phyloP scores from a whole-genome alignment of 2,329 filamentous ascomycete genomes.

The Ophiostoma fasciatum region DNA sequence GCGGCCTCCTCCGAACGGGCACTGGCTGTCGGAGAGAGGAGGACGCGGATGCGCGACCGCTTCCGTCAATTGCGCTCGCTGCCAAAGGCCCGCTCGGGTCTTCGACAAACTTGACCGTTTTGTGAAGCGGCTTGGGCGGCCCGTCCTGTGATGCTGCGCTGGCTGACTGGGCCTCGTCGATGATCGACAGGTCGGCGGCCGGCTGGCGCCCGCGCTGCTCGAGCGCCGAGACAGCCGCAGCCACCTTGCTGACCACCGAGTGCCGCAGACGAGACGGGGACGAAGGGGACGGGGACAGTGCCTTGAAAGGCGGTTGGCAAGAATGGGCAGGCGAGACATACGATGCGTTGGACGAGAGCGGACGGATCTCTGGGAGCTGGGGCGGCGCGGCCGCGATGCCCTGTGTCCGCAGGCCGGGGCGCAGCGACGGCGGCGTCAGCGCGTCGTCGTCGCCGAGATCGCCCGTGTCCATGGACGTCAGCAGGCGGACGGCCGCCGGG shows the following conservation, averaged over 20 bases:
- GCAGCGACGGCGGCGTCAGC: conserved; percentile 5
- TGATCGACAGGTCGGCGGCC: no score
- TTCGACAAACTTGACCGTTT: conserved; percentile 6
- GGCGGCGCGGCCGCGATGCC: conserved; percentile 3
- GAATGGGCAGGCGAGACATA: conserved; percentile 29
- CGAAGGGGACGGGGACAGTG: no score
- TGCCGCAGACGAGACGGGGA: conserved; percentile 6
- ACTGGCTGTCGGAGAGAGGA: conserved; percentile 1
- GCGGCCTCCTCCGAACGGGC: conserved; percentile 10
- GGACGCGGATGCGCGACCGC: no score
- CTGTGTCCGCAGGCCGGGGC: background rate
- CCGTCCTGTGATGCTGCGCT: no score
- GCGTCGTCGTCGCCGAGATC: conserved; percentile 6
- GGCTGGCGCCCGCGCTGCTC: conserved; percentile 15
- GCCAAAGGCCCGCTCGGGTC: no score
- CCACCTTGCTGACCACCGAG: conserved; percentile 14
- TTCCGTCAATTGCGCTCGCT: no score
- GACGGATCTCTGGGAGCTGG: conserved; percentile 17
- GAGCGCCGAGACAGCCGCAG: conserved; percentile 19
- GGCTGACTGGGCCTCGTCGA: no score
- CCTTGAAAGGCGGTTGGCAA: background rate
- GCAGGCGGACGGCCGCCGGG: conserved; percentile 40
- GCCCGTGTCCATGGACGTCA: conserved; percentile 43
- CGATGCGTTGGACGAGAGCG: conserved; percentile 30
- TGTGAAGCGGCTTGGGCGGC: no score